A percentile compares a stretch with the other conserved stretches of the same genome.
Evolutionary conservation across 345 rosid genomes (phyloP).

Genomic region (Boechera stricta): DNA sequence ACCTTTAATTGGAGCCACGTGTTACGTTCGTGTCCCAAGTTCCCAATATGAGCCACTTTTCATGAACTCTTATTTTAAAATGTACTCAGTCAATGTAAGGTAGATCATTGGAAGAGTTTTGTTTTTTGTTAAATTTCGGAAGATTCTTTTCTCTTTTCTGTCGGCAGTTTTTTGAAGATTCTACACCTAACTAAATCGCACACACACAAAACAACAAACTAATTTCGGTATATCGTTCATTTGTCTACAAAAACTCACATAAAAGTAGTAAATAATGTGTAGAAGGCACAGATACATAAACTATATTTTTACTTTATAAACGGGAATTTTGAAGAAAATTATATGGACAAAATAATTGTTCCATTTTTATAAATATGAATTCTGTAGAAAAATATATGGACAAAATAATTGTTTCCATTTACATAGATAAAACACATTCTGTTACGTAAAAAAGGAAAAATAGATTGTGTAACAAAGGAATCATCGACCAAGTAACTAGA

Average conservation of each 20-base stretch:
- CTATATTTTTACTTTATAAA: too few relatives aligned
- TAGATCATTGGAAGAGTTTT: background rate
- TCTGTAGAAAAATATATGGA: background rate
- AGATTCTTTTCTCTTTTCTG: background rate
- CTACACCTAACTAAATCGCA: background rate
- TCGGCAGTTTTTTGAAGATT: background rate
- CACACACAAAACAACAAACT: background rate
- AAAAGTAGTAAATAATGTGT: too few relatives aligned
- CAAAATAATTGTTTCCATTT: too few relatives aligned
- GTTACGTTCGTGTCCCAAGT: conserved; percentile 18
- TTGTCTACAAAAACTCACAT: background rate
- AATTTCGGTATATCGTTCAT: background rate
- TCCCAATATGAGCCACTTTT: conserved; percentile 13
- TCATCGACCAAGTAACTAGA: background rate
- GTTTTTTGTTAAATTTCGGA: background rate
- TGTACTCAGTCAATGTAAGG: background rate
- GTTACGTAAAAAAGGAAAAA: too few relatives aligned
- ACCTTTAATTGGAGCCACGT: conserved; percentile 33
- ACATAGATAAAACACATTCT: too few relatives aligned
- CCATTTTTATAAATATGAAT: background rate
- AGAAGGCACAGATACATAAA: background rate
- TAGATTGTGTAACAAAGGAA: too few relatives aligned
- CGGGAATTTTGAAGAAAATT: background rate
- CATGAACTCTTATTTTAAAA: background rate
- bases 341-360: too few relatives aligned